Evolutionary conservation across 1,284 basidiomycete species (phyloP).

Genomic region (Trichosporon sp.): DNA sequence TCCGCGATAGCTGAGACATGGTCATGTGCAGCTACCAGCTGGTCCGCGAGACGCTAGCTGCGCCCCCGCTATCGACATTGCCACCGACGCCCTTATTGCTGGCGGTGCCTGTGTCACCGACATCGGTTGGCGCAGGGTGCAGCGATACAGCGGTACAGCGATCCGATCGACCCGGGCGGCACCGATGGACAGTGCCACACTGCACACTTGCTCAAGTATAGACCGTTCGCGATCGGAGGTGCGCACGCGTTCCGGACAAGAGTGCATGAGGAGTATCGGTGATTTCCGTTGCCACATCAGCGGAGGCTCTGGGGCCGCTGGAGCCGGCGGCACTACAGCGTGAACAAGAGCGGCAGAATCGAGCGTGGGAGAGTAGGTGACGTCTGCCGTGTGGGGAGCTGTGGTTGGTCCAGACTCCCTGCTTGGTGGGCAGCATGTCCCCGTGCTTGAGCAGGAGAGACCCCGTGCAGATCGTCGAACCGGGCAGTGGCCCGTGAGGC

Average conservation of each 20-base stretch:
- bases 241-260: conserved; percentile 2
- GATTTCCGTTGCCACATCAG: conserved; percentile 11
- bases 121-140: not conserved
- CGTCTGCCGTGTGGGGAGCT: not conserved
- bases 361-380: conserved; percentile 18
- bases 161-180: too few relatives aligned
- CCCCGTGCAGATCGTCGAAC: conserved; percentile 2
- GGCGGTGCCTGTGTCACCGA: not conserved
- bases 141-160: too few relatives aligned
- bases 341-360: not conserved
- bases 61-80: not conserved
- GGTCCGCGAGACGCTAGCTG: not conserved
- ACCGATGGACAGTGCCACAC: too few relatives aligned
- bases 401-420: not conserved
- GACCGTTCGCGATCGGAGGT: not conserved
- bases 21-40: not conserved
- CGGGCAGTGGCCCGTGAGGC: not conserved
- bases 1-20: not conserved
- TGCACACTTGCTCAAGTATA: not conserved
- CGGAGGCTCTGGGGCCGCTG: not conserved
- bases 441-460: not conserved
- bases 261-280: not conserved
- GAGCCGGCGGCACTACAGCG: not conserved
- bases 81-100: not conserved
- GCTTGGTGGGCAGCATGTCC: not conserved